Base-by-base conservation (phyloP, 768 basidiomycete species). In the Coprinopsis cinerea region DNA sequence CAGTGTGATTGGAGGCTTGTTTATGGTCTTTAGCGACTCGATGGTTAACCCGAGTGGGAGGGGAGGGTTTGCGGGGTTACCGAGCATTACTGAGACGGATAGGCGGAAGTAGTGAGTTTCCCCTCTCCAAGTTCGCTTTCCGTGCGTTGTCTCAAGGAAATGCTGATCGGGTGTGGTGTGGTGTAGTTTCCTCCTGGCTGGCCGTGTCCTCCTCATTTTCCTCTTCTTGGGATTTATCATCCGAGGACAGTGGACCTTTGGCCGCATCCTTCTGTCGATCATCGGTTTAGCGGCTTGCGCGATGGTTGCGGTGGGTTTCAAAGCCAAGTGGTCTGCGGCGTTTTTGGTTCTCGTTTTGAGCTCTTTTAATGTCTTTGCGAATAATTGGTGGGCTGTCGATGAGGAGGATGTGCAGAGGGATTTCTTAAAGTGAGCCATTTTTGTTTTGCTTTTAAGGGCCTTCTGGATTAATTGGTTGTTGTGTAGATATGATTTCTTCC, bases 401-500 rank as follows among this genome's bases (percentile, higher is more conserved):
- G 79, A 84, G 36, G 81, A 84, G 36, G 96, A 98, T 67, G 94
- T 94, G 55, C 91, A 94, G 61, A 79, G 94, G 22, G 96, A 99
- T 64, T 99, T 98, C 83, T 81, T 98, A 61, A 97, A 97, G 88
- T 96, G n/a, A n/a, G n/a, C n/a, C n/a, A n/a, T n/a, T n/a, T n/a
- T n/a, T n/a, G n/a, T n/a, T n/a, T n/a, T n/a, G n/a, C n/a, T n/a
- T n/a, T n/a, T n/a, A n/a, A n/a, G n/a, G n/a, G n/a, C n/a, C n/a
- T n/a, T n/a, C n/a, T n/a, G n/a, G n/a, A n/a, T n/a, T n/a, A n/a
- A n/a, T n/a, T n/a, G n/a, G n/a, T n/a, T n/a, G n/a, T n/a, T n/a
- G n/a, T n/a, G n/a, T n/a, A n/a, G n/a, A n/a, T n/a, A 97, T 62
- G 96, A 99, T 70, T 99, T 99, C 74, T 97, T 96, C 88, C 93